phyloP scores from a whole-genome alignment of 1,139 yeast species.

The Candida smagusa region DNA sequence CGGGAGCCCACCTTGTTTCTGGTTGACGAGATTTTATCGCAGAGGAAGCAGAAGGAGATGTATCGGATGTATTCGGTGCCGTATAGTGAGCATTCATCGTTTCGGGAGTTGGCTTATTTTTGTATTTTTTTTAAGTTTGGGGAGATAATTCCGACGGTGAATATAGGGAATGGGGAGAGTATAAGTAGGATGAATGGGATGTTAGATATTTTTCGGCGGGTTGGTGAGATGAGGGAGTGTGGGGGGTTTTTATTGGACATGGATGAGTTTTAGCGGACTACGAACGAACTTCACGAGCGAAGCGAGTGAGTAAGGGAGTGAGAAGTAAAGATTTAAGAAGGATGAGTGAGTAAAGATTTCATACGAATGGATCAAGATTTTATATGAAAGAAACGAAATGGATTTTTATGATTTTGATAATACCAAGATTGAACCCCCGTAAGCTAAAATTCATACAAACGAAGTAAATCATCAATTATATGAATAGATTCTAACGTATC shows the following conservation, averaged over 20 bases:
- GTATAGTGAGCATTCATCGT: conserved; percentile 92
- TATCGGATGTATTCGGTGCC: conserved; percentile 65
- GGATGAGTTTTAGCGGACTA: neutral
- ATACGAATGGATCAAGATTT: too few relatives aligned
- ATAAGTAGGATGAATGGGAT: conserved; percentile 32
- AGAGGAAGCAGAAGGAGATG: conserved; percentile 21
- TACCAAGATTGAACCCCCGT: too few relatives aligned
- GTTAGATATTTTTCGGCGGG: conserved; percentile 40
- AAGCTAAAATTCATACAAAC: too few relatives aligned
- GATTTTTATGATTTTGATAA: too few relatives aligned
- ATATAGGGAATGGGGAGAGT: conserved; percentile 39
- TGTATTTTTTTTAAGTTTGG: conserved; percentile 48
- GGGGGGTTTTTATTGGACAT: conserved; percentile 8
- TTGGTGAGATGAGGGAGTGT: conserved; percentile 5
- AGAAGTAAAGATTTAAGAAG: too few relatives aligned
- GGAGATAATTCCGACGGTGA: conserved; percentile 78
- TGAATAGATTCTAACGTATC: too few relatives aligned
- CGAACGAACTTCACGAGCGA: neutral
- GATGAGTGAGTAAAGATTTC: too few relatives aligned
- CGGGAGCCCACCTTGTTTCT: conserved; percentile 20
- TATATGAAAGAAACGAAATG: too few relatives aligned
- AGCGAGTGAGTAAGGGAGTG: neutral
- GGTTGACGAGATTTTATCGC: conserved; percentile 33
- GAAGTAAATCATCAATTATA: too few relatives aligned
- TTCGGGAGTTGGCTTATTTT: conserved; percentile 69